Evolutionary conservation across 345 rosid genomes (phyloP), one percentile per base, ranked within the genome.

Genomic region (Erucastrum elatum): DNA sequence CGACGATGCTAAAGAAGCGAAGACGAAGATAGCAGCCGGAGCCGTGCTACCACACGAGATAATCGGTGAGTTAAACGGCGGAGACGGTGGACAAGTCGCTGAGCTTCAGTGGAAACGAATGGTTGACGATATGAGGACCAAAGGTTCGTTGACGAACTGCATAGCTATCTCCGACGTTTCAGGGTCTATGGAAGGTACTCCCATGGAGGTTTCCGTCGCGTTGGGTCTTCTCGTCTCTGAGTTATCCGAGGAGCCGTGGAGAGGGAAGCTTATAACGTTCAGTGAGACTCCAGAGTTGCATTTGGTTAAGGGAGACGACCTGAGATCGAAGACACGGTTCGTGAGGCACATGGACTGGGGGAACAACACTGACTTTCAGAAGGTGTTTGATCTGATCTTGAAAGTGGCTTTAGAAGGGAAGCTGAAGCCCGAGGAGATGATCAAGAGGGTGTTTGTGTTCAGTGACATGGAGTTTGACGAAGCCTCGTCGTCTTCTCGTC

Each of bases 41-140:
- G 90, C 92, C 3, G 11, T 91, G 82, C 84, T 91, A 1, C 91
- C 92, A 6, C 92, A 91, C 63, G 89, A 89, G 84, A 88, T 89
- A 2, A 84, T 91, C 16, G 49, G 41, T 0, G 76, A 85, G 0
- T 71, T 85, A 68, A 0, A 61, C 2, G 92, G 82, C 3, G 77
- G 25, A 1, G 85, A 84, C n/a, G 86, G 83, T 4, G 91, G 89
- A 41, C 67, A 77, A 77, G 91, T 89, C 1, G 86, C 88, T 1
- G 90, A 86, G 85, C 82, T 89, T 53, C 89, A 75, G 35, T 83
- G 97, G 97, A 80, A 80, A 71, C 80, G 90, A 51, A 87, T 85
- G 87, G 90, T 92, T 13, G 83, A 82, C n/a, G 94, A 90, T 83
- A 13, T 85, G 61, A 56, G 53, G 11, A 49, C 83, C 70, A 81